phyloP scores from a whole-genome alignment of 2,329 filamentous ascomycete genomes.

The Trichoderma harzianum region DNA sequence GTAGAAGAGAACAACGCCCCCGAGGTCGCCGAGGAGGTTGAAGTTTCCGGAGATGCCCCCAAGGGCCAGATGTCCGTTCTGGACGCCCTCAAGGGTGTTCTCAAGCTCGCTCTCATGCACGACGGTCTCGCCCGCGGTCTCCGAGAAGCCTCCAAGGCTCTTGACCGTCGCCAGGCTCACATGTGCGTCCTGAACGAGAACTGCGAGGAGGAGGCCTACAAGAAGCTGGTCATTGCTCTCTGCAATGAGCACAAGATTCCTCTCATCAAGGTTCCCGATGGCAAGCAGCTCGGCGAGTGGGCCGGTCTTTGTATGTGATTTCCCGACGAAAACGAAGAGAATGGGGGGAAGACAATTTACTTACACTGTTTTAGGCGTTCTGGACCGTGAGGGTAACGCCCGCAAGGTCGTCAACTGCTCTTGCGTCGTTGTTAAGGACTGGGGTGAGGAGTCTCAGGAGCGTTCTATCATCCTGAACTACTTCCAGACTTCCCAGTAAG shows the following conservation, averaged over 20 bases:
- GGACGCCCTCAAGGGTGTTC: slow-evolving; percentile 96
- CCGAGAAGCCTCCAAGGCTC: slow-evolving; percentile 96
- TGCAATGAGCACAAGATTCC: slow-evolving; percentile 99
- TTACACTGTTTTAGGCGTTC: slow-evolving; percentile 65
- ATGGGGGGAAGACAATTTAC: slow-evolving; percentile 19
- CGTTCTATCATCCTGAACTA: slow-evolving; percentile 99
- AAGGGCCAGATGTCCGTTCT: slow-evolving; percentile 97
- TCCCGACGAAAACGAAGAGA: not conserved
- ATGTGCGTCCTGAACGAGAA: slow-evolving; percentile 99
- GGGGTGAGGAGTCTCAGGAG: slow-evolving; percentile 99
- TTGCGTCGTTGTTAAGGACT: slow-evolving; percentile 99
- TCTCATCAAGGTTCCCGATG: slow-evolving; percentile 99
- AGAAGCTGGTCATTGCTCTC: slow-evolving; percentile 98
- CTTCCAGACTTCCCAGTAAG: slow-evolving; percentile 88
- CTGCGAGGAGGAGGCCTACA: slow-evolving; percentile 99
- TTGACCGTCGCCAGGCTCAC: slow-evolving; percentile 97
- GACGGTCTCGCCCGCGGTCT: slow-evolving; percentile 98
- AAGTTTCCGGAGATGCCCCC: slow-evolving; percentile 88
- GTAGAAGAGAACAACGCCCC: slow-evolving; percentile 98
- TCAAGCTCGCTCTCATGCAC: slow-evolving; percentile 99
- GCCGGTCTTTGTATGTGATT: slow-evolving; percentile 89
- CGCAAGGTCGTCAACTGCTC: slow-evolving; percentile 99
- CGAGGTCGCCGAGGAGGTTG: slow-evolving; percentile 84
- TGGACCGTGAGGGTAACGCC: slow-evolving; percentile 98
- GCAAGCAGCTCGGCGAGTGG: slow-evolving; percentile 99